These are phyloP conservation scores for Pyrenochaeta sp. DNA, from an alignment of 2,329 filamentous ascomycete species.

Conservation along the genomic window DNA sequence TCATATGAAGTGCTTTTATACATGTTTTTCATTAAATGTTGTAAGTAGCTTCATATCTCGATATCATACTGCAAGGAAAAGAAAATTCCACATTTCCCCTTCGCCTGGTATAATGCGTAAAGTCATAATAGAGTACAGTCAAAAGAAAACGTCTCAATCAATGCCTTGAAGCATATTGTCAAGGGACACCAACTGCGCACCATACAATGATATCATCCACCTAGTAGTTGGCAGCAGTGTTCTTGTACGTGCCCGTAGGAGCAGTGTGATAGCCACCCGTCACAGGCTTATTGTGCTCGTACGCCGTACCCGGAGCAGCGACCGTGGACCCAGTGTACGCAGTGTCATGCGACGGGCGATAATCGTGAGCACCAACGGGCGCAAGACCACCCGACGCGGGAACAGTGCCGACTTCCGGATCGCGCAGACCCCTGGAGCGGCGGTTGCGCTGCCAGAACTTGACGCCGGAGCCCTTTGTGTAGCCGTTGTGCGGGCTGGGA, in stretches of 20 bases:
- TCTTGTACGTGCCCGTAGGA: slow-evolving; percentile 51
- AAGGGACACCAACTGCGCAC: neutral
- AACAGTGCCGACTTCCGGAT: slow-evolving; percentile 56
- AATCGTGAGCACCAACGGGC: slow-evolving; percentile 33
- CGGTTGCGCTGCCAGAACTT: slow-evolving; percentile 56
- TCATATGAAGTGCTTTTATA: no score
- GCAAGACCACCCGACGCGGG: slow-evolving; percentile 30
- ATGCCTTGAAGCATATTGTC: slow-evolving; percentile 1
- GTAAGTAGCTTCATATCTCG: no score
- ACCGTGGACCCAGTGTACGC: slow-evolving; percentile 59
- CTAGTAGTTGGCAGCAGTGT: slow-evolving; percentile 40
- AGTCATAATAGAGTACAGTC: slow-evolving; percentile 11
- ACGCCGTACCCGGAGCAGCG: slow-evolving; percentile 45
- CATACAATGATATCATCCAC: neutral
- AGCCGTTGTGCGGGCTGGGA: slow-evolving; percentile 71
- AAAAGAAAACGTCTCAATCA: slow-evolving; percentile 5
- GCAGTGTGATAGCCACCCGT: slow-evolving; percentile 57
- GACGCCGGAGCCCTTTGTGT: slow-evolving; percentile 68
- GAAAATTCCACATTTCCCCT: neutral
- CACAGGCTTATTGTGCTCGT: slow-evolving; percentile 47
- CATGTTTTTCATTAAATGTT: no score
- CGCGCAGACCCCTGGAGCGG: slow-evolving; percentile 46
- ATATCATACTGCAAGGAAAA: slow-evolving; percentile 12
- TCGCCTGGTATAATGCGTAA: slow-evolving; percentile 17
- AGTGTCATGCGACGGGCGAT: slow-evolving; percentile 60